These are phyloP conservation scores for Leccinum disarticulatum DNA, from an alignment of 768 basidiomycete species.

Conservation along the genomic window DNA sequence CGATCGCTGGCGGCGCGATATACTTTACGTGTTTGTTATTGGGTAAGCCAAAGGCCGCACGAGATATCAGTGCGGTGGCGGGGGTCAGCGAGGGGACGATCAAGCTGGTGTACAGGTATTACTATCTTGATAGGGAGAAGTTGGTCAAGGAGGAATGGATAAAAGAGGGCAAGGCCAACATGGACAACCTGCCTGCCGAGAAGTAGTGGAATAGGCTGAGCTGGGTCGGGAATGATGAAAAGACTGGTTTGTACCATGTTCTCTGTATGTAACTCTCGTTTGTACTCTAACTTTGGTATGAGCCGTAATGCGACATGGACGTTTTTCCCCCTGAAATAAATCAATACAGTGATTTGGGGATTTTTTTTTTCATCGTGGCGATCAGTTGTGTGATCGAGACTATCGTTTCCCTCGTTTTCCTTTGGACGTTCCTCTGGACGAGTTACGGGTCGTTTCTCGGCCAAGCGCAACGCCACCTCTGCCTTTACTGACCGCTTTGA, in stretches of 20 bases:
- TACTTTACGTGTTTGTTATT: slow-evolving; percentile 88
- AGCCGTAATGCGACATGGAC: slow-evolving; percentile 9
- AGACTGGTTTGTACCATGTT: slow-evolving; percentile 12
- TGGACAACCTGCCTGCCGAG: slow-evolving; percentile 30
- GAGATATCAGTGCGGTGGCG: slow-evolving; percentile 87
- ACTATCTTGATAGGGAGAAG: slow-evolving; percentile 71
- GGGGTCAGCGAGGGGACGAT: slow-evolving; percentile 97
- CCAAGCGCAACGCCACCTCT: slow-evolving; percentile 61
- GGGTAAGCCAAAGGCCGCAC: slow-evolving; percentile 69
- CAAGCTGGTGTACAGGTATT: slow-evolving; percentile 81
- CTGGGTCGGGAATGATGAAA: not conserved
- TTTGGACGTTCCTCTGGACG: slow-evolving; percentile 22
- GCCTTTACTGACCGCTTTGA: slow-evolving; percentile 72
- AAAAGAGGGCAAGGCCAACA: slow-evolving; percentile 68
- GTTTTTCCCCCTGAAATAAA: not conserved
- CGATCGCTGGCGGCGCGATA: slow-evolving; percentile 97
- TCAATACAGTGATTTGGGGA: not conserved
- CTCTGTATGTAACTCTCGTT: slow-evolving; percentile 17
- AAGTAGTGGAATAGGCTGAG: slow-evolving; percentile 10
- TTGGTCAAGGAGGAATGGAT: slow-evolving; percentile 86
- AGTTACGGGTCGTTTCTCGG: slow-evolving; percentile 34
- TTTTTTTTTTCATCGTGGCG: not conserved
- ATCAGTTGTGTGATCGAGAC: not conserved
- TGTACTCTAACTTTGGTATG: slow-evolving; percentile 19
- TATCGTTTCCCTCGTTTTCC: slow-evolving; percentile 32